Percentiles rank a stretch among this genome's conserved stretches.
Evolutionary conservation across 768 basidiomycete genomes (phyloP).

Genomic region (Leccinum subgranulosum): DNA sequence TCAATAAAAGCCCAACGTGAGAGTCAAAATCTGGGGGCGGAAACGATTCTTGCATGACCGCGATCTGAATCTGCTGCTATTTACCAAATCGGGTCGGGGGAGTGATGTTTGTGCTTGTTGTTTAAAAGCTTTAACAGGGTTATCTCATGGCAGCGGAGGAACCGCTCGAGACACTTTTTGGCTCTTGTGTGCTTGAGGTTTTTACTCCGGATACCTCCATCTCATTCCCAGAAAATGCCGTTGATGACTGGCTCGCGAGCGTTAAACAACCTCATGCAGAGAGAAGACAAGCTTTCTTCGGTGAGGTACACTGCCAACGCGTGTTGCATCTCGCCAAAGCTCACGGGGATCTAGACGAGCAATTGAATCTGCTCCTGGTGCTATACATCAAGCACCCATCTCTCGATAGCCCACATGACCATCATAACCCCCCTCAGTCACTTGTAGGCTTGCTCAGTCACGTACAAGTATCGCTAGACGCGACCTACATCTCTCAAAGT

Average conservation of each 20-base stretch:
- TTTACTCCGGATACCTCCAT: conserved; percentile 63
- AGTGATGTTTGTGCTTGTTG: no score
- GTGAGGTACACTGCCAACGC: conserved; percentile 39
- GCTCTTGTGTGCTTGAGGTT: conserved; percentile 56
- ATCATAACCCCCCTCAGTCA: conserved; percentile 27
- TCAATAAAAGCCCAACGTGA: conserved; percentile 50
- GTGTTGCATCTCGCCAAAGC: conserved; percentile 9
- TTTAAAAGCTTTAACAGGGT: neutral
- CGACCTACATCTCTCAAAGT: conserved; percentile 67
- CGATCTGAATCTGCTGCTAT: neutral
- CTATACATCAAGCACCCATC: conserved; percentile 32
- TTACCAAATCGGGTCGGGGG: conserved; percentile 12
- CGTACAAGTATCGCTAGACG: conserved; percentile 76
- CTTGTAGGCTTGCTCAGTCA: conserved; percentile 64
- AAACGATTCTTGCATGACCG: conserved; percentile 39
- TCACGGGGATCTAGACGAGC: conserved; percentile 45
- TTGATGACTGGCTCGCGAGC: conserved; percentile 56
- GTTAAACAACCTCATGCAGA: conserved; percentile 44
- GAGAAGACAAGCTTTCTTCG: conserved; percentile 71
- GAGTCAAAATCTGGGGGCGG: conserved; percentile 51
- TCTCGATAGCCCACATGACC: conserved; percentile 30
- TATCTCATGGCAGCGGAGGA: conserved; percentile 28
- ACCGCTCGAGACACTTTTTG: conserved; percentile 63
- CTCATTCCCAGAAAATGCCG: conserved; percentile 49
- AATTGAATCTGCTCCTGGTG: conserved; percentile 47